Evolutionary conservation across 1,284 basidiomycete species (phyloP).

Genomic region (Ganoderma boninense): DNA sequence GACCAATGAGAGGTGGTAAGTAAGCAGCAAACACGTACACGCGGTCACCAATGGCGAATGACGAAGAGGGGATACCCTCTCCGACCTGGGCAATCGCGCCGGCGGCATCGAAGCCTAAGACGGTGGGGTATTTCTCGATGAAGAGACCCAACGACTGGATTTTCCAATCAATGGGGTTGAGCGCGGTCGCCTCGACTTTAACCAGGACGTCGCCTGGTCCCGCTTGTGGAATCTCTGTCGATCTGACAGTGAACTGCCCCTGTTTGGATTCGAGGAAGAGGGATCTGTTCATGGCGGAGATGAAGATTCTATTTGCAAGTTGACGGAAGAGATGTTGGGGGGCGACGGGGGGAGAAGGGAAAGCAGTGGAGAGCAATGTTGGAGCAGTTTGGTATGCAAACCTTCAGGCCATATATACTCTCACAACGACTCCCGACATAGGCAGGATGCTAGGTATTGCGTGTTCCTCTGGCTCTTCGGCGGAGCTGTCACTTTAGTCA

Average conservation of each 20-base stretch:
- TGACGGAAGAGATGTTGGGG: too few relatives aligned
- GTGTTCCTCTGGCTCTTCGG: too few relatives aligned
- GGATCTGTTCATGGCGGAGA: constrained; percentile 27
- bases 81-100: constrained; percentile 52
- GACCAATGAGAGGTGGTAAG: not conserved
- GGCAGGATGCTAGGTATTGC: too few relatives aligned
- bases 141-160: constrained; percentile 44
- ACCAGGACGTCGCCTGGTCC: constrained; percentile 50
- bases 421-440: too few relatives aligned
- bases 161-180: constrained; percentile 55
- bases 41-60: constrained; percentile 50
- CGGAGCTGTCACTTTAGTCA: too few relatives aligned
- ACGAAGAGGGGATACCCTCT: constrained; percentile 38
- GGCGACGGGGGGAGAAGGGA: too few relatives aligned
- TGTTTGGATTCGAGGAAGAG: constrained; percentile 33
- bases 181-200: constrained; percentile 46
- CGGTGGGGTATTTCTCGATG: constrained; percentile 46
- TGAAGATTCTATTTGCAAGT: too few relatives aligned
- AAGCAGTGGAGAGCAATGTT: too few relatives aligned
- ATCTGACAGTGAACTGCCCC: constrained; percentile 36
- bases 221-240: constrained; percentile 38
- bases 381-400: too few relatives aligned
- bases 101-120: constrained; percentile 56
- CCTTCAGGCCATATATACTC: too few relatives aligned
- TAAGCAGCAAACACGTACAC: constrained; percentile 45